Base-by-base conservation (phyloP, 768 basidiomycete genomes). In the Udeniomyces megalosporus region DNA sequence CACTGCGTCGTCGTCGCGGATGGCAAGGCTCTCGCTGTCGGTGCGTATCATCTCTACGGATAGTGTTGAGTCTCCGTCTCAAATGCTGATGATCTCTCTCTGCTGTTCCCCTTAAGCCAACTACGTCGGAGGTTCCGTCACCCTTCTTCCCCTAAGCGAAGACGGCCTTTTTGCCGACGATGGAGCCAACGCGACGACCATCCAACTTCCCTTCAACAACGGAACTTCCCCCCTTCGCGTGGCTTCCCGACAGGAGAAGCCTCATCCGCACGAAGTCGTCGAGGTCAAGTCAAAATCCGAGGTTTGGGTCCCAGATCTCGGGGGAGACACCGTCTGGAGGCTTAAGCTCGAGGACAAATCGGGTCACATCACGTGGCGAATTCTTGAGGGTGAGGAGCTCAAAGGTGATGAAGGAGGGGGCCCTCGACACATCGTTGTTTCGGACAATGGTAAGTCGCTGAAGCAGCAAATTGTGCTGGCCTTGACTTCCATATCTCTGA, bases 331-430 rank as follows among this genome's bases (percentile, higher is more conserved):
- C 2, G 52, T 65, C 24, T 46, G 44, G 50, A 38, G 58, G 24
- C 31, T 65, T 7, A 58, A 34, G 31, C 11, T 65, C 2, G 38
- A n/a, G 7, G 53, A 28, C n/a, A 45, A 59, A 26, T 51, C 38
- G 2, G 50, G 42, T 3, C 26, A n/a, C 14, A 24, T 63, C 35
- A 52, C 32, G 26, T 65, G 58, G 58, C 35, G 31, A 17, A 26
- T 53, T 22, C 42, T 54, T 28, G 63, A 65, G 12, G 38, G 42
- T 11, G 49, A 34, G 5, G 47, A 29, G 38, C 34, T 63, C 31
- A 51, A 48, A 8, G 62, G 62, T 10, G 62, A 63, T 11, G 63
- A 65, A 47, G 63, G 63, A 35, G 63, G 63, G 11, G 63, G 63
- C 31, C 58, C 58, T 34, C 34, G 63, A 26, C 63, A 65, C 44